Evolutionary conservation across 495 filamentous ascomycete genomes (phyloP), one percentile per base, ranked within the genome.

Genomic region (Xylaria grammica): DNA sequence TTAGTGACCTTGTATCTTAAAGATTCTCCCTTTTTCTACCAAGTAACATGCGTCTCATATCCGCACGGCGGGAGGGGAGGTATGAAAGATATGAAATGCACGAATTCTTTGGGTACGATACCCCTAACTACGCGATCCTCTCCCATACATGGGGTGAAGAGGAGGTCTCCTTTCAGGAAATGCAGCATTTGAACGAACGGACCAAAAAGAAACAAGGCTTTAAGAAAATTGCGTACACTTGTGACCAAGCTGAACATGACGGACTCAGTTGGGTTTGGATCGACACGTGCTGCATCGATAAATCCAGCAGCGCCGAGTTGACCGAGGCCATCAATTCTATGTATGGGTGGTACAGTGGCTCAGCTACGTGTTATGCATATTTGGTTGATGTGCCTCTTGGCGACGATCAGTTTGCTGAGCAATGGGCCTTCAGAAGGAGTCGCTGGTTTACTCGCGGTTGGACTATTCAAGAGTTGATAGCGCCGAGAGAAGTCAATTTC

Each of bases 321-420:
- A 51, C 56, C 4, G 72, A 74, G 57, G 62, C 72, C 9, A 72
- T 70, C 38, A 72, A 72, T 44, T 68, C 66, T 7, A 72, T 72
- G 69, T 73, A 30, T 24, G n/a, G 27, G 5, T 74, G 67, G 70
- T 75, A 74, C 51, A 17, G 54, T n/a, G 45, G 27, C 0, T 32
- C 70, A 38, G 26, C 0, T 8, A 29, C 64, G 9, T 75, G 73
- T 52, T 74, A 67, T 62, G 73, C 45, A 0, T 69, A 71, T 17
- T 17, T 42, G 40, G 32, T 5, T 11, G 32, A 36, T 36, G 32
- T 36, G 11, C 4, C 32, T 36, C 32, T 36, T 4, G 11, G 32
- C 32, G 32, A 36, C 4, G 32, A 36, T 36, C n/a, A n/a, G n/a
- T n/a, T n/a, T n/a, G n/a, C n/a, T n/a, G 4, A 11, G 32, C 4